Evolutionary conservation across 148 eudicot genomes (phyloP).

Genomic region (Cornus florida): DNA sequence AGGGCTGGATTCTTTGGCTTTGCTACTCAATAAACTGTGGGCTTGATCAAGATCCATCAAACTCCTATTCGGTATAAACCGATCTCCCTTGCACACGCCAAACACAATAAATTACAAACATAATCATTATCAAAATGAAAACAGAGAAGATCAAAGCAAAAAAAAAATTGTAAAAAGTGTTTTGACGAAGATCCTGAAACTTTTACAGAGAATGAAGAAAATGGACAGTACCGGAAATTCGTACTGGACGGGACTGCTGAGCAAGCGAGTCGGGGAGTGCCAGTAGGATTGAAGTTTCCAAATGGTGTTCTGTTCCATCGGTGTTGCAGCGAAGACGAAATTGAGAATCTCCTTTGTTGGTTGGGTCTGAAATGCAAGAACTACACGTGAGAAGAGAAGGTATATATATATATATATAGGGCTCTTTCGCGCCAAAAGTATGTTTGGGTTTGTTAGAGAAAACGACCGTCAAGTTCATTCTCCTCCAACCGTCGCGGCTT

Average conservation of each 20-base stretch:
- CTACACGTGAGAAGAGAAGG: neutral
- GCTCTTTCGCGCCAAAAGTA: conserved; percentile 9
- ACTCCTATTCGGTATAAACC: conserved; percentile 52
- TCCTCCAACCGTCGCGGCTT: neutral
- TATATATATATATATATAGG: no score
- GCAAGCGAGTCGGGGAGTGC: conserved; percentile 45
- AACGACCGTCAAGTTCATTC: conserved; percentile 1
- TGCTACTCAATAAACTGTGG: conserved; percentile 29
- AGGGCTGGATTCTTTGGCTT: conserved; percentile 8
- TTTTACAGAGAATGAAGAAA: neutral
- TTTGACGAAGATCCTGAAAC: neutral
- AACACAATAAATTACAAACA: neutral
- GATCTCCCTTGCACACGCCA: conserved; percentile 29
- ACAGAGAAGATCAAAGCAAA: neutral
- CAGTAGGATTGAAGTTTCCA: conserved; percentile 31
- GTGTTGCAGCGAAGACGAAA: neutral
- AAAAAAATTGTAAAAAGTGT: no score
- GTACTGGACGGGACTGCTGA: conserved; percentile 26
- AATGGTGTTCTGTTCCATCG: conserved; percentile 2
- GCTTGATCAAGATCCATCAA: conserved; percentile 55
- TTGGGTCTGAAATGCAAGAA: neutral
- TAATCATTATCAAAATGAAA: neutral
- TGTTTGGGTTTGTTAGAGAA: neutral
- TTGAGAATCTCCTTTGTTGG: neutral
- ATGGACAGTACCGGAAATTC: conserved; percentile 27